Base-by-base conservation (phyloP, 306 rosid genomes). In the Lupinus albus region DNA sequence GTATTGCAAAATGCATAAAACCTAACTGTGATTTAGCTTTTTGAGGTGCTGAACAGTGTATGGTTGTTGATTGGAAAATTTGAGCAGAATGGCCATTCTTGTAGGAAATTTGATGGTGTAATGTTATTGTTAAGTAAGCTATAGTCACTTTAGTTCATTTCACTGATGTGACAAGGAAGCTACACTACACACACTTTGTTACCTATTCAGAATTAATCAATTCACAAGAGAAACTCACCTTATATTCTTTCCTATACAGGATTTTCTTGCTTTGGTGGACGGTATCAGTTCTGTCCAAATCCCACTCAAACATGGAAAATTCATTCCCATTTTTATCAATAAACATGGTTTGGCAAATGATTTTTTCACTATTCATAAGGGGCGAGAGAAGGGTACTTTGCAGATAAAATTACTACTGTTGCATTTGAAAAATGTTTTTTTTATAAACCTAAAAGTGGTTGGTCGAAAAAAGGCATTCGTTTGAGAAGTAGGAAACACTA, bases 101-200 rank as follows among this genome's bases (percentile, higher is more conserved):
- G 74, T 74, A 42, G 57, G 60, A 62, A 80, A 36, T 56, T 74
- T 71, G 67, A 67, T 68, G 70, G 61, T 67, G 64, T 71, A 38
- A 60, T 32, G 1, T 68, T 66, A 18, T 55, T 41, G n/a, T 32
- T 32, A 7, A 50, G 52, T 28, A 64, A 64, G 57, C 53, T 57
- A 30, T 28, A 20, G 6, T 58, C 41, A 44, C 41, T 21, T 11
- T 16, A 59, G 61, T 28, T 7, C 3, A 5, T 72, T 21, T 72
- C 39, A 38, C 76, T 64, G 52, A 35, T 14, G 53, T 76, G 76
- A 20, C 16, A 30, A 58, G 69, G 46, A 46, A 56, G 35, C 35
- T 72, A 64, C 42, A 50, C 21, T 51, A 11, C 44, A 45, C 55
- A 59, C 66, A 42, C 20, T 60, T 44, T 32, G 42, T n/a, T n/a